Base-by-base conservation (phyloP, 1,284 basidiomycete genomes). In the Trametes hirsuta region DNA sequence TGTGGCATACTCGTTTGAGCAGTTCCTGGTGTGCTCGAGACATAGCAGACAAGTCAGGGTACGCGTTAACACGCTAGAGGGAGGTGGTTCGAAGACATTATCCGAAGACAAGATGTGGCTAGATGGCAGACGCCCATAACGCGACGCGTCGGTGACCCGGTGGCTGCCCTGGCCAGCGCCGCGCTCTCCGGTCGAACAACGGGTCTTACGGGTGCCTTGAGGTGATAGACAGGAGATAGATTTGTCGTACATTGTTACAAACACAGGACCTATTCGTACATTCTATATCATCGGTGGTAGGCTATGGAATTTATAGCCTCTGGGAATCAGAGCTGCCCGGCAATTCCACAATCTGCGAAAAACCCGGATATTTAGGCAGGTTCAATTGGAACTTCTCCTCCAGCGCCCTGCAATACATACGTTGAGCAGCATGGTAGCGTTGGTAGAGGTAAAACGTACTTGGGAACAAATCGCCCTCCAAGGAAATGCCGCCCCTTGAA, bases 391-490 rank as follows among this genome's bases (percentile, higher is more conserved):
- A 91, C 70, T 87, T 91, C 66, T 90, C 81, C 49, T 85, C 90
- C 67, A 96, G 67, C 11, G 77, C 69, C 69, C 94, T 76, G 36
- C 41, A 37, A 6, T 2, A 2, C 21, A 36, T 2, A 5, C n/a
- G 2, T 2, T 44, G 10, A 53, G 30, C 24, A 15, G 34, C 12
- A 10, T 15, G 6, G 10, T 6, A 3, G 10, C 11, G 11, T 6
- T 41, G 2, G n/a, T 2, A 6, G 11, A 21, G 34, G 10, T 35
- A 30, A 14, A 30, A 76, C 86, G 68, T 67, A 95, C 93, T 83
- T 90, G 10, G 94, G 86, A 15, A 98, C 83, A 72, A 99, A 99
- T 53, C 97, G 81, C 0, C 97, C 97, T 2, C 95, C 95, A 2
- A 98, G 80, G 74, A 94, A 98, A 79, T 99, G 97, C 46, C 84